Conservation (phyloP, 2,329 filamentous ascomycete genomes). For the Fusarium buxicola region DNA sequence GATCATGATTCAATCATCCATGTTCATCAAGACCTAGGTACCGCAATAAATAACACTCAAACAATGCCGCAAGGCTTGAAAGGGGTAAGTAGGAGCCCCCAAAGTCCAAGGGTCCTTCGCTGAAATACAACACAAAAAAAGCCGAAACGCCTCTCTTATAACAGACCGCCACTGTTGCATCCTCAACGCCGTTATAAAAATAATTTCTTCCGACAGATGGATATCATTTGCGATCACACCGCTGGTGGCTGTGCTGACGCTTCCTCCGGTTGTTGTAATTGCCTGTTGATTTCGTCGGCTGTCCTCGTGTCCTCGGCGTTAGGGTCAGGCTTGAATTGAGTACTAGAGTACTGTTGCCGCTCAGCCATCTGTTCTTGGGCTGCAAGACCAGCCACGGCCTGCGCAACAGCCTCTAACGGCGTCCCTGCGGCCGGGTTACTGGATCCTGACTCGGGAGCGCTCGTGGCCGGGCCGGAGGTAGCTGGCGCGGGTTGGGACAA, state of each 20-base stretch:
- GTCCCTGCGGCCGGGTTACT: slow-evolving; percentile 49
- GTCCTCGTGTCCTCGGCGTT: slow-evolving; percentile 58
- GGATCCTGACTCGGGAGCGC: slow-evolving; percentile 42
- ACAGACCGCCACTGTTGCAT: slow-evolving; percentile 22
- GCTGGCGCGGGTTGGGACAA: slow-evolving; percentile 56
- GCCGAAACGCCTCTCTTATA: slow-evolving; percentile 44
- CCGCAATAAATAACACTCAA: slow-evolving; percentile 13
- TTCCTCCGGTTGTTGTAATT: slow-evolving; percentile 61
- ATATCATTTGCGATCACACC: slow-evolving; percentile 37
- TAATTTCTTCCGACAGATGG: slow-evolving; percentile 14
- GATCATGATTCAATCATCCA: slow-evolving; percentile 10
- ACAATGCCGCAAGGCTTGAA: slow-evolving; percentile 6
- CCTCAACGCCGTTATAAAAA: slow-evolving; percentile 42
- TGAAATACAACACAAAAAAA: slow-evolving; percentile 14
- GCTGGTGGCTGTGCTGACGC: slow-evolving; percentile 30
- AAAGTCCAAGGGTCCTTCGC: slow-evolving; percentile 16
- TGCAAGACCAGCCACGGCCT: slow-evolving; percentile 59
- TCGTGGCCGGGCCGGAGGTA: slow-evolving; percentile 41
- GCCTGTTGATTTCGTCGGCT: slow-evolving; percentile 66
- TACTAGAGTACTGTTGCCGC: slow-evolving; percentile 50
- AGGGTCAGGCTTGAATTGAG: slow-evolving; percentile 53
- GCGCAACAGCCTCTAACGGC: slow-evolving; percentile 62
- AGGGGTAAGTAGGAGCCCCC: neutral
- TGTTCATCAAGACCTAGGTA: slow-evolving; percentile 1
- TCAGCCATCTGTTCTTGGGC: slow-evolving; percentile 56